These are phyloP conservation scores for Neurospora sp. DNA, from an alignment of 495 filamentous ascomycete genomes.

Conservation along the genomic window DNA sequence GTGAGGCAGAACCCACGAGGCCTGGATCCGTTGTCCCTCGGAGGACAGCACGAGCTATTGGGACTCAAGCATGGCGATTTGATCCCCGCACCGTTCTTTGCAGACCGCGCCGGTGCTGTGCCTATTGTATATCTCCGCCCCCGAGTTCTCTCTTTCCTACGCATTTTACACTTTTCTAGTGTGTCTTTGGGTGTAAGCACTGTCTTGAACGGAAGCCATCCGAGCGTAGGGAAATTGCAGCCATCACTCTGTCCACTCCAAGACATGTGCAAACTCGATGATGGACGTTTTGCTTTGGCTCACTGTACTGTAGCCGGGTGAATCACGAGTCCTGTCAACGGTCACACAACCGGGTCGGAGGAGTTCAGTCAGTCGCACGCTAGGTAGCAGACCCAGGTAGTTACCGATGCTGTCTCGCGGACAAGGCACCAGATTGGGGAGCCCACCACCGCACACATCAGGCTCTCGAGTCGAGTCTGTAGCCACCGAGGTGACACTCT, in stretches of 20 bases:
- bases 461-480: background rate
- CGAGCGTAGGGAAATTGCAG: background rate
- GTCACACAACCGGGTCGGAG: background rate
- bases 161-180: background rate
- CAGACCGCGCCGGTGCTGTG: background rate
- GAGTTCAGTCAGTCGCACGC: background rate
- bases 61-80: background rate
- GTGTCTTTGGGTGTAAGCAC: background rate
- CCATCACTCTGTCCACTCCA: background rate
- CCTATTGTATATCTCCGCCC: background rate
- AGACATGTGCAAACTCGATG: background rate
- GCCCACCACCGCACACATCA: slow-evolving; percentile 1
- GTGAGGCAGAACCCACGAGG: background rate
- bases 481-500: slow-evolving; percentile 1
- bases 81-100: background rate
- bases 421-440: slow-evolving; percentile 7
- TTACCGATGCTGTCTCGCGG: slow-evolving; percentile 6
- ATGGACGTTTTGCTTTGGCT: background rate
- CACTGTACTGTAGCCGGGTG: background rate
- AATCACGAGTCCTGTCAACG: background rate
- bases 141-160: background rate
- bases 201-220: background rate
- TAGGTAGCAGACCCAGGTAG: background rate
- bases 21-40: background rate
- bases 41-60: background rate